Conservation (phyloP, 192 early-diverging fungal species). For the Endogone sp. region DNA sequence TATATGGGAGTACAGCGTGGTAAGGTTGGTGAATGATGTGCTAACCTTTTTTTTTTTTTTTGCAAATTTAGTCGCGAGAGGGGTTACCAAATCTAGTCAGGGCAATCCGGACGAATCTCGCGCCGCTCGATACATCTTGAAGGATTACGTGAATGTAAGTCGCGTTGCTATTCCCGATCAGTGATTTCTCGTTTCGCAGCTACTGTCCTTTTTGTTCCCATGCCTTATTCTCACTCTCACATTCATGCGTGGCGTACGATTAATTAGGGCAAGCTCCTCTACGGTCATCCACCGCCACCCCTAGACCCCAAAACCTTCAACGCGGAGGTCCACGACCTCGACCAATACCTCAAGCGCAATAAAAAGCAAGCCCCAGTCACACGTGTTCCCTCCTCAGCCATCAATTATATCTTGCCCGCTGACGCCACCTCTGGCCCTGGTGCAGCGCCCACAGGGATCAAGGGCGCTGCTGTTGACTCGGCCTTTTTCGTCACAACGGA, state of each 20-base stretch:
- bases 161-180: too few relatives aligned
- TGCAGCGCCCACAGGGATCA: conserved; percentile 19
- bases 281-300: conserved; percentile 73
- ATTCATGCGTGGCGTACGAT: too few relatives aligned
- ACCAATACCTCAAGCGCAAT: conserved; percentile 48
- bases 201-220: not conserved
- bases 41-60: not conserved
- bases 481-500: conserved; percentile 41
- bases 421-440: conserved; percentile 24
- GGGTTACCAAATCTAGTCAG: conserved; percentile 85
- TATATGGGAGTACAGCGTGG: not conserved
- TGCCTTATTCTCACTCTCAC: too few relatives aligned
- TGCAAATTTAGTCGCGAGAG: conserved; percentile 69
- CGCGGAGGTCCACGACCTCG: conserved; percentile 68
- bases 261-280: conserved; percentile 83
- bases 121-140: conserved; percentile 93
- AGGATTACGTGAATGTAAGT: conserved; percentile 90
- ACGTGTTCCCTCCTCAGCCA: conserved; percentile 52
- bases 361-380: conserved; percentile 45
- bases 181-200: not conserved
- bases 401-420: conserved; percentile 45
- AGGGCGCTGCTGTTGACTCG: conserved; percentile 51
- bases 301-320: conserved; percentile 76
- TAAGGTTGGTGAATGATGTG: too few relatives aligned
- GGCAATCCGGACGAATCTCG: conserved; percentile 98